Conservation (phyloP, 2,329 filamentous ascomycete genomes). For the Penicillium sp. region DNA sequence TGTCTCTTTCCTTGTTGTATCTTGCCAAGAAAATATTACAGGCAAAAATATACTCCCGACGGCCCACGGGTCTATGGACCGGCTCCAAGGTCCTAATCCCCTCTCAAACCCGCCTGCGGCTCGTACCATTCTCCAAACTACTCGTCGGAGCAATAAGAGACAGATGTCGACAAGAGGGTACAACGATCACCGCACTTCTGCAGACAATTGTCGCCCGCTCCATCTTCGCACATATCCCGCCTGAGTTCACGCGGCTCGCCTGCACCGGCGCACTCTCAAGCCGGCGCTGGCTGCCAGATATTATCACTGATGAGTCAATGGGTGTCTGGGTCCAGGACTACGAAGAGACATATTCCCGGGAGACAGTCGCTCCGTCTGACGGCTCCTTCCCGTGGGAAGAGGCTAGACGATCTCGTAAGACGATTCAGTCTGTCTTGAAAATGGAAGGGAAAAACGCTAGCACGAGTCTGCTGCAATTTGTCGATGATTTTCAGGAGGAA, state of each 20-base stretch:
- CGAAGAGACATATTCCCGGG: conserved; percentile 31
- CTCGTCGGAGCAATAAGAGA: conserved; percentile 33
- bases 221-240: conserved; percentile 36
- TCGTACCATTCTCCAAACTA: conserved; percentile 33
- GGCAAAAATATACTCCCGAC: conserved; percentile 32
- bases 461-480: conserved; percentile 43
- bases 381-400: conserved; percentile 37
- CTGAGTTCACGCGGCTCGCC: conserved; percentile 31
- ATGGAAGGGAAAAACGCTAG: conserved; percentile 35
- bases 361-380: conserved; percentile 5
- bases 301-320: conserved; percentile 39
- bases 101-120: conserved; percentile 30
- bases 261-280: conserved; percentile 41
- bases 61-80: conserved; percentile 38
- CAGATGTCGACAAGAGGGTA: conserved; percentile 38
- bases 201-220: conserved; percentile 42
- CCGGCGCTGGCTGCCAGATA: conserved; percentile 38
- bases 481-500: conserved; percentile 40
- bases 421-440: conserved; percentile 29
- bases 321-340: conserved; percentile 42
- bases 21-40: conserved; percentile 37
- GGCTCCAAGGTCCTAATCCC: conserved; percentile 30
- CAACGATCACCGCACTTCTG: conserved; percentile 45
- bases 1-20: conserved; percentile 39
- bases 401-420: conserved; percentile 32